Evolutionary conservation across 179 eudicot genomes (phyloP).

Genomic region (Nepenthes alata): DNA sequence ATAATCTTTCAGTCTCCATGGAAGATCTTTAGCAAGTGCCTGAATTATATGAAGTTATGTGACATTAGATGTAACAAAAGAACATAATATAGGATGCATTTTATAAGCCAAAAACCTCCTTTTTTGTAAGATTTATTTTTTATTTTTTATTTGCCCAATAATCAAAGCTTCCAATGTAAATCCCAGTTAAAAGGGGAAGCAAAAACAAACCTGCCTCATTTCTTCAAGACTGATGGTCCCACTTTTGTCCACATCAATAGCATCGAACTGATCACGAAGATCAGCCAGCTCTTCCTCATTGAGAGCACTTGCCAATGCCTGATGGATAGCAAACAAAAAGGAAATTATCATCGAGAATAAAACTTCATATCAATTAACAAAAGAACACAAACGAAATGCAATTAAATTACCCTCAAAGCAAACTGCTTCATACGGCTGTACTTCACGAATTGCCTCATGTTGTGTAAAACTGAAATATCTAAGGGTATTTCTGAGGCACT

Average conservation of each 20-base stretch:
- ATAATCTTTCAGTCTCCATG: constrained; percentile 89
- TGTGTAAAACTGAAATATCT: constrained; percentile 78
- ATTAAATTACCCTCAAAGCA: constrained; percentile 65
- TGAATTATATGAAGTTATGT: constrained; percentile 14
- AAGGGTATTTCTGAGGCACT: constrained; percentile 83
- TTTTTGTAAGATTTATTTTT: no score
- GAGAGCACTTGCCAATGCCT: constrained; percentile 91
- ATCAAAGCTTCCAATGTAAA: no score
- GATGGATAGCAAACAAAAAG: constrained; percentile 1
- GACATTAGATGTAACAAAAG: background rate
- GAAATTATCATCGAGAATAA: background rate
- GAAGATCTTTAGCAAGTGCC: constrained; percentile 94
- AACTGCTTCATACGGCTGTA: constrained; percentile 89
- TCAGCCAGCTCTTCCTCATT: constrained; percentile 74
- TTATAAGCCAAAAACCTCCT: background rate
- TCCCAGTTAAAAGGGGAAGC: background rate
- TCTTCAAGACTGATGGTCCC: constrained; percentile 92
- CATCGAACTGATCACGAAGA: constrained; percentile 89
- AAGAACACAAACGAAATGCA: background rate
- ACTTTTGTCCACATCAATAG: constrained; percentile 86
- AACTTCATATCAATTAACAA: background rate
- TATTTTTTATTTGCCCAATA: no score
- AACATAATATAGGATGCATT: background rate
- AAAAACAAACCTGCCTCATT: constrained; percentile 67
- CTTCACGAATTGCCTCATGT: constrained; percentile 90